Evolutionary conservation across 169 alveolate species (phyloP), one percentile per base, ranked within the genome.

Genomic region (Cryptosporidium viatorum): DNA sequence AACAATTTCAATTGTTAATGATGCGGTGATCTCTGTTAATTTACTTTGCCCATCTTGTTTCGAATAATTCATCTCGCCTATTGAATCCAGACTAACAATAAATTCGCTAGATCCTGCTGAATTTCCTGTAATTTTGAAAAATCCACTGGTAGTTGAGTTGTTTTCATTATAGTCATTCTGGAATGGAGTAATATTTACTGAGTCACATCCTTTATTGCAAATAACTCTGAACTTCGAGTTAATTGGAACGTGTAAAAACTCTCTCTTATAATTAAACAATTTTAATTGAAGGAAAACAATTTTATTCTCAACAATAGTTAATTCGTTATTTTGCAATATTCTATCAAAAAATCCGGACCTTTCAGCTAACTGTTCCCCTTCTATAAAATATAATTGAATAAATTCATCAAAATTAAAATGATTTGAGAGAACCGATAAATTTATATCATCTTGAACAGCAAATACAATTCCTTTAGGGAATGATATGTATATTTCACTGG

Each of bases 61-160:
- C 21, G 65, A 37, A 59, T 80, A 80, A 10, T 39, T 65, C 80
- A 65, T 80, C 0, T 45, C 69, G 26, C 89, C 89, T 62, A 80
- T 80, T n/a, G 89, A 80, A 8, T 45, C 21, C 33, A 80, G 21
- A 7, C 1, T 18, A 18, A 80, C 16, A 14, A 55, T 3, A 9
- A 80, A 10, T 29, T 62, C 80, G n/a, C 65, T 21, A 0, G 16
- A 29, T 16, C 89, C 89, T 14, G 39, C 35, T 70, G 35, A 45
- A 26, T 45, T 70, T 14, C 84, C 84, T 16, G 21, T n/a, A 23
- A 70, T 70, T 45, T 29, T 10, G 0, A 70, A 70, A 35, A 70
- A 65, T 7, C 71, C 71, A 65, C 29, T 33, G 10, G 16, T 65
- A 29, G 35, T 60, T 60, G 23, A 9, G 1, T 26, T n/a, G 3